Evolutionary conservation across 2,329 filamentous ascomycete genomes (phyloP), one percentile per base, ranked within the genome.

Genomic region (Fusarium sarcochroum): DNA sequence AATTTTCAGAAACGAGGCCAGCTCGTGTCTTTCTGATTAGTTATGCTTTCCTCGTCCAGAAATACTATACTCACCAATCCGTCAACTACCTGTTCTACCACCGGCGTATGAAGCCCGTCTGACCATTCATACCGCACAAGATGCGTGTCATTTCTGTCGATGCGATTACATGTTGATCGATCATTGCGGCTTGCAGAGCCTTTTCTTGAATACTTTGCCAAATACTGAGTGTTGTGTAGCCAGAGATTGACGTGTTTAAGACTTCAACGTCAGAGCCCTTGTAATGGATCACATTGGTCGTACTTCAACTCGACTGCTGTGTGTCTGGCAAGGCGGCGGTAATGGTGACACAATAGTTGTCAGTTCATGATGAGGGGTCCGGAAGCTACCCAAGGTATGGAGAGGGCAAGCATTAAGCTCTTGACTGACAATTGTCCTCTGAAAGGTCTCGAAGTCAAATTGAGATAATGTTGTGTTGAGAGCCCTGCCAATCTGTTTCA

Each of bases 111-210:
- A 13, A 37, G 10, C 10, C 18, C 17, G 18, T 42, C 25, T 9
- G 54, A 49, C 54, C 54, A 55, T 8, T 49, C 27, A 37, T 42
- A 57, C 17, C 50, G 54, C 23, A 23, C 10, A 17, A 57, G 20
- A 21, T 27, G 18, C 3, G 46, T 49, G 25, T 47, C 23, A 8
- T 11, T 5, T 48, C 20, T 50, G 10, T 23, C 40, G n/a, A 57
- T 57, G 11, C n/a, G 13, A 20, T 27, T 57, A 27, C 37, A 49
- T 35, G 42, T 13, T 17, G 17, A 23, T 14, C 23, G 44, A 11
- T 21, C 11, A 7, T 6, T 35, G 17, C 9, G n/a, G 53, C 53
- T 20, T 20, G 32, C 25, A 25, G 48, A 8, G 52, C 52, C 18
- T 35, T 47, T 41, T 9, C 13, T 21, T 42, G 53, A 7, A 49